phyloP scores from a whole-genome alignment of 192 early-diverging fungal species.

The Mortierella claussenii region DNA sequence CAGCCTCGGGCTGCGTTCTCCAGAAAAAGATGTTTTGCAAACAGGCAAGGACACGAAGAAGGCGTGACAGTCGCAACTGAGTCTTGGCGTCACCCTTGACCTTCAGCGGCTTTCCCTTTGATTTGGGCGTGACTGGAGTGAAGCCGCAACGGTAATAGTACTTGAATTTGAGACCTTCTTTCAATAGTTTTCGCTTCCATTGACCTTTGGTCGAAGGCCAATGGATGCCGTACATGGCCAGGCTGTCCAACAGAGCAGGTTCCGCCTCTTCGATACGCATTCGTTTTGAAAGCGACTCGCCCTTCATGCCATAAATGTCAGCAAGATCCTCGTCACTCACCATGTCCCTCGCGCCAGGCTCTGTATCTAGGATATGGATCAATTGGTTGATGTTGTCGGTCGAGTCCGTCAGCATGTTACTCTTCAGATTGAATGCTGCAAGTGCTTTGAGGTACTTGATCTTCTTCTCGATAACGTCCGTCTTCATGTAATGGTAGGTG shows the following conservation, averaged over 20 bases:
- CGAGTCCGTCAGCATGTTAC: constrained; percentile 55
- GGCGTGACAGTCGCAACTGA: constrained; percentile 9
- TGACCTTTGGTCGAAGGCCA: constrained; percentile 34
- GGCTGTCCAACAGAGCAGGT: constrained; percentile 28
- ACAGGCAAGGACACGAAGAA: constrained; percentile 28
- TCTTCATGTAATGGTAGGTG: constrained; percentile 55
- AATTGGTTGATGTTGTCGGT: constrained; percentile 50
- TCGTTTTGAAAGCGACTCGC: constrained; percentile 54
- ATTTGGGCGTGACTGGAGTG: background rate
- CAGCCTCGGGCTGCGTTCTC: constrained; percentile 13
- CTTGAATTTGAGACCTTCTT: constrained; percentile 18
- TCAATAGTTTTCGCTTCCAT: constrained; percentile 20
- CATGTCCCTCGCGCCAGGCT: constrained; percentile 14
- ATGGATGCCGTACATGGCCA: constrained; percentile 15
- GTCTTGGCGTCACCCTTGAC: constrained; percentile 19
- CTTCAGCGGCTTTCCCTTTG: constrained; percentile 1
- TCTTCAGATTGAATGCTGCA: constrained; percentile 55
- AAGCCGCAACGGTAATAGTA: constrained; percentile 15
- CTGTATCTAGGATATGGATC: constrained; percentile 55
- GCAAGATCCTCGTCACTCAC: constrained; percentile 48
- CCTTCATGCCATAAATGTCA: constrained; percentile 57
- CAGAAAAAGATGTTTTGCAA: constrained; percentile 41
- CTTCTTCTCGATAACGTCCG: constrained; percentile 54
- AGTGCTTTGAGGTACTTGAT: constrained; percentile 57
- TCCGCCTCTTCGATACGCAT: constrained; percentile 55